phyloP scores from a whole-genome alignment of 495 filamentous ascomycete species.

The Talaromyces proteolyticus region DNA sequence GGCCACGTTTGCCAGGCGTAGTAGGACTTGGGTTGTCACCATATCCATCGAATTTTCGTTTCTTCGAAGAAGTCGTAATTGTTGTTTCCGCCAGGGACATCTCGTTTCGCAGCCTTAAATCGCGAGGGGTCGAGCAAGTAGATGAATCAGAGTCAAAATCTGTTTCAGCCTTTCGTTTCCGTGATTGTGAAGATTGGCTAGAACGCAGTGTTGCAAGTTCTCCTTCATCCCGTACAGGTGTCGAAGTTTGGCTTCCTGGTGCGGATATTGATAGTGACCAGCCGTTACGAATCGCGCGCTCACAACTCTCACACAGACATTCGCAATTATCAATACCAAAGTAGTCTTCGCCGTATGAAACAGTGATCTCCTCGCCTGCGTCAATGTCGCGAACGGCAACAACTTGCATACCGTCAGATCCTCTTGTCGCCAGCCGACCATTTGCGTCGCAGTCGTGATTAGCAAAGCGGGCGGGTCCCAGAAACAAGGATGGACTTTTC shows the following conservation, averaged over 20 bases:
- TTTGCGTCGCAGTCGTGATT: conserved; percentile 98
- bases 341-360: conserved; percentile 91
- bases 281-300: conserved; percentile 68
- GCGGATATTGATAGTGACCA: conserved; percentile 54
- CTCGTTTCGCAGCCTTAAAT: conserved; percentile 5
- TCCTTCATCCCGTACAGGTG: conserved; percentile 26
- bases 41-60: conserved; percentile 36
- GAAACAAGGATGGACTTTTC: conserved; percentile 80
- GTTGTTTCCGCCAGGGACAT: neutral
- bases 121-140: conserved; percentile 26
- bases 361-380: conserved; percentile 89
- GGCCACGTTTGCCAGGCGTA: conserved; percentile 30
- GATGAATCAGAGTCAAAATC: conserved; percentile 30
- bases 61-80: conserved; percentile 13
- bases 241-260: conserved; percentile 27
- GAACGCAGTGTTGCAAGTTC: conserved; percentile 6
- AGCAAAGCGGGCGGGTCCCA: conserved; percentile 91
- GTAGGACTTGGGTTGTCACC: conserved; percentile 25
- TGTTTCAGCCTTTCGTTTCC: conserved; percentile 38
- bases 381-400: conserved; percentile 73
- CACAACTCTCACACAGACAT: conserved; percentile 86
- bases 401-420: conserved; percentile 82
- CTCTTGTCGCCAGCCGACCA: conserved; percentile 73
- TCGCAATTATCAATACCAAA: conserved; percentile 95
- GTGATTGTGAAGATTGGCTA: conserved; percentile 10